Conservation (phyloP, 164 flowering plant genomes). For the Platanus orientalis region DNA sequence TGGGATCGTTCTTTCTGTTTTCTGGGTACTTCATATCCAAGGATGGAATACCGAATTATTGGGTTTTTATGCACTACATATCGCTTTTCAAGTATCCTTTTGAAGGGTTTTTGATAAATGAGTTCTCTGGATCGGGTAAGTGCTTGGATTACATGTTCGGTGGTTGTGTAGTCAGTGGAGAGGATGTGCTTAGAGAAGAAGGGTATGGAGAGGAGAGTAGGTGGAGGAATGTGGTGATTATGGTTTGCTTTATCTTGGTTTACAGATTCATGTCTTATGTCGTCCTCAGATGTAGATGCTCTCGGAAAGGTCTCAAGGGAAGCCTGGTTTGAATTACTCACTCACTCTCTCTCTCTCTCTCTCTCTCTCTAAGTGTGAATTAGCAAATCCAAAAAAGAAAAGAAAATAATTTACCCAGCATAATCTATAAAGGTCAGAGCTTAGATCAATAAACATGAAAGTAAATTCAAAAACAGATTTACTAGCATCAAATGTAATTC, state of each 20-base stretch:
- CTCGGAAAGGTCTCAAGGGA: constrained; percentile 36
- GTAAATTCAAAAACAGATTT: too few relatives aligned
- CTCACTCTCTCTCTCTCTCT: too few relatives aligned
- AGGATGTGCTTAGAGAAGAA: constrained; percentile 73
- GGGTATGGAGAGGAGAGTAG: constrained; percentile 64
- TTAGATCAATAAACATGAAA: too few relatives aligned
- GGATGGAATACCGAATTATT: constrained; percentile 66
- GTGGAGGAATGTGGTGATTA: constrained; percentile 73
- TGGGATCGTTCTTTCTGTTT: constrained; percentile 92
- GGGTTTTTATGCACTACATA: constrained; percentile 89
- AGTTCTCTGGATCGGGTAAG: constrained; percentile 60
- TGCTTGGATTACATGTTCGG: constrained; percentile 77
- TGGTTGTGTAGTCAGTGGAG: constrained; percentile 56
- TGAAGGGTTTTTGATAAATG: constrained; percentile 91
- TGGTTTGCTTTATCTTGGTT: constrained; percentile 68
- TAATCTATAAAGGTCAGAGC: too few relatives aligned
- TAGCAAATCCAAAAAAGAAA: too few relatives aligned
- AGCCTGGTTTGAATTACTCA: constrained; percentile 13
- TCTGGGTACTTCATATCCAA: constrained; percentile 93
- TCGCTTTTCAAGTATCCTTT: constrained; percentile 94
- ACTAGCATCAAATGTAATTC: too few relatives aligned
- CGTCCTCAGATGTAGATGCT: constrained; percentile 77
- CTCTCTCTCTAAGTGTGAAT: too few relatives aligned
- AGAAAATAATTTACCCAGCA: too few relatives aligned
- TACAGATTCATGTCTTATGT: constrained; percentile 87